phyloP scores from a whole-genome alignment of 2,329 filamentous ascomycete species.

The Penicillium sclerotigenum region DNA sequence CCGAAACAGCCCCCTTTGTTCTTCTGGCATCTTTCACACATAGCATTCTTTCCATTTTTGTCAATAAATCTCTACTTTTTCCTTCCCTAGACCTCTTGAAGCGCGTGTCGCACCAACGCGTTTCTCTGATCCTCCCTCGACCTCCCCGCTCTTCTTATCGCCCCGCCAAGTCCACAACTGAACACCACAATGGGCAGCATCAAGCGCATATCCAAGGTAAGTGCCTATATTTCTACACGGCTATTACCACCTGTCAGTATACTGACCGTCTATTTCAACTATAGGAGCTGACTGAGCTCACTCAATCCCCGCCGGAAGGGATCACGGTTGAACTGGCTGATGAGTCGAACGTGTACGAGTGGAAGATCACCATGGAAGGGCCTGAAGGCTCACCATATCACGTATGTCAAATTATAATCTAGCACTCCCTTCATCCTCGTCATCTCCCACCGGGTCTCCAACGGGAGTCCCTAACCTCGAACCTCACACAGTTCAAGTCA shows the following conservation, averaged over 20 bases:
- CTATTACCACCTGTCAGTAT: neutral
- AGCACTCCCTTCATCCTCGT: neutral
- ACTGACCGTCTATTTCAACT: neutral
- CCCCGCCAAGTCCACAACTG: slow-evolving; percentile 10
- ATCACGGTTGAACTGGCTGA: slow-evolving; percentile 57
- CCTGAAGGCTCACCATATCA: slow-evolving; percentile 63
- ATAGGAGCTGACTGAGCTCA: slow-evolving; percentile 62
- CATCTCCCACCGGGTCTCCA: neutral
- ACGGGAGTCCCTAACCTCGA: neutral
- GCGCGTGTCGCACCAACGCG: neutral
- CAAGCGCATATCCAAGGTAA: slow-evolving; percentile 49
- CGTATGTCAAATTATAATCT: slow-evolving; percentile 44
- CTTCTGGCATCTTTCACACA: neutral
- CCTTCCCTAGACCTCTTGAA: neutral
- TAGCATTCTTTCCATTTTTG: neutral
- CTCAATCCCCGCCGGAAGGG: slow-evolving; percentile 54
- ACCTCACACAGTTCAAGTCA: neutral
- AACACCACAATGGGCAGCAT: slow-evolving; percentile 40
- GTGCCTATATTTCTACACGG: neutral
- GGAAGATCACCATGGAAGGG: slow-evolving; percentile 65
- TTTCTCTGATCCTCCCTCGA: neutral
- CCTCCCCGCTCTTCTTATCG: slow-evolving; percentile 15
- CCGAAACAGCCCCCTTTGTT: neutral
- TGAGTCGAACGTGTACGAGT: slow-evolving; percentile 64
- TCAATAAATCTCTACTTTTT: neutral